Evolutionary conservation across 2,329 filamentous ascomycete genomes (phyloP).

Genomic region (Beauveria brongniartii): DNA sequence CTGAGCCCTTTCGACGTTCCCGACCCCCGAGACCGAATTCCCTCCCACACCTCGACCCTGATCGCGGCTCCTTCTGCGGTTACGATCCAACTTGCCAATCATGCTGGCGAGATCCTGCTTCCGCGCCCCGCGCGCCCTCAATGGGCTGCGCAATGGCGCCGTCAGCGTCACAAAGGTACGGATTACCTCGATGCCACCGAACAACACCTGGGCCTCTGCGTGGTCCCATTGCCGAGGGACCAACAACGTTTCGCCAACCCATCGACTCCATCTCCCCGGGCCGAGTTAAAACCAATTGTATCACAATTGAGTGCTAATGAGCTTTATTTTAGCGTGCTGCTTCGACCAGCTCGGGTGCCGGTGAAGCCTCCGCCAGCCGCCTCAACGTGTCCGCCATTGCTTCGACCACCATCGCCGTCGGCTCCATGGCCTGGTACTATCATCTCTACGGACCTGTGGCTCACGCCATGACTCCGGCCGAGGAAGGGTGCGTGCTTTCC

Average conservation of each 20-base stretch:
- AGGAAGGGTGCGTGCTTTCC: constrained; percentile 81
- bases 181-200: constrained; percentile 20
- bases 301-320: constrained; percentile 28
- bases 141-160: constrained; percentile 66
- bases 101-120: constrained; percentile 93
- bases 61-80: constrained; percentile 29
- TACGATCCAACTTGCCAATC: constrained; percentile 41
- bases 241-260: constrained; percentile 23
- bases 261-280: constrained; percentile 15
- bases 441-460: constrained; percentile 87
- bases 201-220: constrained; percentile 16
- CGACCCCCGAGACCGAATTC: constrained; percentile 27
- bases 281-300: constrained; percentile 14
- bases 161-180: constrained; percentile 66
- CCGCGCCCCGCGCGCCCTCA: constrained; percentile 80
- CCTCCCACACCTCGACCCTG: constrained; percentile 27
- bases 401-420: constrained; percentile 78
- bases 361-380: constrained; percentile 64
- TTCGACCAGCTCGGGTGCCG: constrained; percentile 67
- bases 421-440: constrained; percentile 94
- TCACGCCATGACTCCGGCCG: constrained; percentile 82
- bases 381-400: constrained; percentile 80
- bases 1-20: constrained; percentile 30
- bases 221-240: constrained; percentile 28
- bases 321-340: constrained; percentile 46